phyloP scores from a whole-genome alignment of 2,329 filamentous ascomycete genomes.

The Trichoderma oligosporum region DNA sequence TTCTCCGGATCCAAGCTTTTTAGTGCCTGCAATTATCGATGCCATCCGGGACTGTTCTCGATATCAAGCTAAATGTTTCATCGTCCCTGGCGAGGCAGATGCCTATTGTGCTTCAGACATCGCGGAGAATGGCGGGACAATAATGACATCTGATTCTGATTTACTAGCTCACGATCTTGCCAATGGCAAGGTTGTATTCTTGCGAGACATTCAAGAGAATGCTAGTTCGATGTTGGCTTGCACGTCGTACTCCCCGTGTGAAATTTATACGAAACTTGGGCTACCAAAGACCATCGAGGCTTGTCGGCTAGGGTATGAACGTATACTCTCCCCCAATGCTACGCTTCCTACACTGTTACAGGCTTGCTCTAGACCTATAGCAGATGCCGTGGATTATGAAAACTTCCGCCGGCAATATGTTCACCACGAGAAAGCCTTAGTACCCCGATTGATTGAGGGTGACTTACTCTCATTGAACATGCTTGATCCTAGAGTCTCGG shows the following conservation, averaged over 20 bases:
- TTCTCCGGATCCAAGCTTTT: slow-evolving; percentile 59
- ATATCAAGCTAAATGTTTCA: slow-evolving; percentile 43
- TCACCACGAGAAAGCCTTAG: slow-evolving; percentile 22
- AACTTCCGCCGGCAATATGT: slow-evolving; percentile 35
- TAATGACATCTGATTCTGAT: slow-evolving; percentile 85
- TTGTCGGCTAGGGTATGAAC: slow-evolving; percentile 37
- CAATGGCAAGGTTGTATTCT: slow-evolving; percentile 61
- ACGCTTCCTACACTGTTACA: slow-evolving; percentile 31
- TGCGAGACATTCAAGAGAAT: slow-evolving; percentile 57
- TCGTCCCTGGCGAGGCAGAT: slow-evolving; percentile 85
- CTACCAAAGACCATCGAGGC: slow-evolving; percentile 32
- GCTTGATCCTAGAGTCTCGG: slow-evolving; percentile 40
- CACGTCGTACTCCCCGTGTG: slow-evolving; percentile 31
- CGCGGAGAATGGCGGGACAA: slow-evolving; percentile 48
- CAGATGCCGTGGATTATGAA: slow-evolving; percentile 26
- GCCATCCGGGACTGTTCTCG: slow-evolving; percentile 48
- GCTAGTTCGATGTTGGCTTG: slow-evolving; percentile 26
- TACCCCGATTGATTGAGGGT: slow-evolving; percentile 22
- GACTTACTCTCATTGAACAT: slow-evolving; percentile 20
- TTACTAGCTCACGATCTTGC: slow-evolving; percentile 72
- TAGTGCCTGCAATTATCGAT: slow-evolving; percentile 75
- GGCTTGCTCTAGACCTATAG: slow-evolving; percentile 26
- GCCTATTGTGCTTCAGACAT: slow-evolving; percentile 68
- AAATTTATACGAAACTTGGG: slow-evolving; percentile 42
- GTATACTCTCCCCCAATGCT: slow-evolving; percentile 27